Percentiles rank a stretch among this genome's conserved stretches.
Conservation (phyloP, 1,284 basidiomycete genomes). For the Ceratobasidium theobromae region DNA sequence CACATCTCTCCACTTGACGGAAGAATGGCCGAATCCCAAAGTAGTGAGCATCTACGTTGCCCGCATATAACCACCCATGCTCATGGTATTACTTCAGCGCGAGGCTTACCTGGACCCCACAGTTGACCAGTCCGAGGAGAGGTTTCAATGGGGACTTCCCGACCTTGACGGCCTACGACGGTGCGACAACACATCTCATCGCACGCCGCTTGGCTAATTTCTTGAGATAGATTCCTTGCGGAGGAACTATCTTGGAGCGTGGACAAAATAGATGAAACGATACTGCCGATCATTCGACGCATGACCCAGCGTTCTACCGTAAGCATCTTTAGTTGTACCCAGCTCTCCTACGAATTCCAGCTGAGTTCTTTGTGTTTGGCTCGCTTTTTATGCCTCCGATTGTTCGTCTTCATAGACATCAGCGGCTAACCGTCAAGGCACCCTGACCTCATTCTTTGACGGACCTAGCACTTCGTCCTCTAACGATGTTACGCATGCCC, state of each 20-base stretch:
- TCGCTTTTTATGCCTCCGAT: not conserved
- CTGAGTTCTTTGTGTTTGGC: too few relatives aligned
- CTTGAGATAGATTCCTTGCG: conserved; percentile 65
- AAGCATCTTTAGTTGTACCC: conserved; percentile 37
- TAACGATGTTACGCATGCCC: conserved; percentile 59
- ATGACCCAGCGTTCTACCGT: conserved; percentile 80
- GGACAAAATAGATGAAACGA: conserved; percentile 85
- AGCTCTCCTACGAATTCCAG: too few relatives aligned
- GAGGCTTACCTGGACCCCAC: conserved; percentile 92
- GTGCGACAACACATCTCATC: conserved; percentile 50
- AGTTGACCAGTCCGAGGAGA: conserved; percentile 89
- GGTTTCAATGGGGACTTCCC: conserved; percentile 96
- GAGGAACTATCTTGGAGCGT: conserved; percentile 87
- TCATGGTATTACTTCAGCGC: conserved; percentile 51
- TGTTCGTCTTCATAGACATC: conserved; percentile 45
- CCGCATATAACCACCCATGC: too few relatives aligned
- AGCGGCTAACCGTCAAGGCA: conserved; percentile 62
- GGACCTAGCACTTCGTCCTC: conserved; percentile 44
- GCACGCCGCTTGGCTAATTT: not conserved
- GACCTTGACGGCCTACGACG: conserved; percentile 87
- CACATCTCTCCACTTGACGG: conserved; percentile 75
- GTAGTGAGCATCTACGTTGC: conserved; percentile 59
- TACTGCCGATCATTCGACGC: conserved; percentile 91
- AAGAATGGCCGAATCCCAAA: conserved; percentile 85
- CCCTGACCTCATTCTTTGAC: conserved; percentile 57